These are phyloP conservation scores for Colletotrichum musicola DNA, from an alignment of 2,329 filamentous ascomycete genomes.

Conservation along the genomic window DNA sequence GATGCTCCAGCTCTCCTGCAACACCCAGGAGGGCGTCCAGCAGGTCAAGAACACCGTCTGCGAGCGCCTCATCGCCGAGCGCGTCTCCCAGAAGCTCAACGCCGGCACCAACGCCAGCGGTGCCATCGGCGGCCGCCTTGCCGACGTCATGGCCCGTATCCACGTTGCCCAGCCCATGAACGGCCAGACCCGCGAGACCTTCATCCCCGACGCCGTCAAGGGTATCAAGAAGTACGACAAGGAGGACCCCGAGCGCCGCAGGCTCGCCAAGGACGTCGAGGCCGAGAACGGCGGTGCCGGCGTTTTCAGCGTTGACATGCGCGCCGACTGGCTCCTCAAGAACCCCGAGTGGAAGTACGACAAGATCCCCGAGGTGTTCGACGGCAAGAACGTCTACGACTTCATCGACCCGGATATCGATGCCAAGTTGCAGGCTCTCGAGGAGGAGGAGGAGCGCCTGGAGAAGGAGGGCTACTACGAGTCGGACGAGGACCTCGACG, in stretches of 20 bases:
- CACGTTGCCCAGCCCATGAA: conserved; percentile 96
- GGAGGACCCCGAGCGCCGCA: conserved; percentile 84
- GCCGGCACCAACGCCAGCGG: conserved; percentile 85
- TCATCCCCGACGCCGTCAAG: conserved; percentile 88
- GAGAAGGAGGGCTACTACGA: conserved; percentile 96
- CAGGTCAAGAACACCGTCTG: conserved; percentile 95
- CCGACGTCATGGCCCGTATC: conserved; percentile 92
- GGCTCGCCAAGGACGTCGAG: conserved; percentile 87
- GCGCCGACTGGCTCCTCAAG: conserved; percentile 87
- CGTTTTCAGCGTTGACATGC: conserved; percentile 94
- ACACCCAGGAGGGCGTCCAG: conserved; percentile 93
- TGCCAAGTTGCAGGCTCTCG: conserved; percentile 87
- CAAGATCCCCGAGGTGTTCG: conserved; percentile 91
- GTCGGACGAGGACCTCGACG: conserved; percentile 83
- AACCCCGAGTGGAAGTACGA: conserved; percentile 96
- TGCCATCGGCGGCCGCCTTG: conserved; percentile 82
- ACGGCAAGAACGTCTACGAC: conserved; percentile 98
- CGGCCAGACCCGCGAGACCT: conserved; percentile 82
- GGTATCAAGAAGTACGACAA: conserved; percentile 90
- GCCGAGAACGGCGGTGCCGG: conserved; percentile 94
- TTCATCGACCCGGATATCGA: conserved; percentile 98
- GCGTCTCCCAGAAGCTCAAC: conserved; percentile 96
- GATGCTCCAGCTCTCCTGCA: conserved; percentile 92
- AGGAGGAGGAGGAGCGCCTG: conserved; percentile 94
- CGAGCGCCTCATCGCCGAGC: conserved; percentile 90